Base-by-base conservation (phyloP, 345 rosid genomes). In the Gossypium ekmanianum region DNA sequence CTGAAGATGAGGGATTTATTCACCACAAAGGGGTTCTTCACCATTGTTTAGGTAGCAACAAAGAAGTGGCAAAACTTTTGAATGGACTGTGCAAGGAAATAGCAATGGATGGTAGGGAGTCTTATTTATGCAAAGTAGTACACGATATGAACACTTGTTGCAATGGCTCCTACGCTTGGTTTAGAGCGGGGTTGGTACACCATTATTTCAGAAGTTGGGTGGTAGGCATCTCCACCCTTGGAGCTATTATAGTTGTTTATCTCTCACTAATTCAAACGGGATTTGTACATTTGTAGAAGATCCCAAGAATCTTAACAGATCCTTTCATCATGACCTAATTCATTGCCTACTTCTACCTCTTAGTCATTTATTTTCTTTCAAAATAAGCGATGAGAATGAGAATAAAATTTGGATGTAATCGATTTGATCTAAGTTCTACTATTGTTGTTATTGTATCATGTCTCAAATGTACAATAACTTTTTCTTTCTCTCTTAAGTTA, bases 31-130 rank as follows among this genome's bases (percentile, higher is more conserved):
- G 74, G 62, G 57, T 83, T 11, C 58, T 80, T 12, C 75, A 78
- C 43, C 84, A 83, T 43, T 69, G 80, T 13, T 62, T 83, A 14
- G 86, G 83, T 9, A 75, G 47, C 76, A 65, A 83, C 68, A 63
- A 59, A 55, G 84, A 76, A 75, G 84, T 68, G 47, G 77, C 80
- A 2, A 71, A 44, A 4, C 61, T 80, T 18, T 75, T 77, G 29
- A 80, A 83, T 74, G 74, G 70, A 14, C 61, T 80, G 26, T 77
- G 81, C 73, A 61, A 56, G 69, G 83, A 80, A 70, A 77, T 80
- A 13, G 69, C 69, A 1, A 39, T 71, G 26, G 73, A 79, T n/a
- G 68, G 44, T 1, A 39, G 68, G 43, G 73, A 80, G 13, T 75
- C 77, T 0, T 80, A 77, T 2, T 59, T 80, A 41, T 64, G 73